These are phyloP conservation scores for Curvularia lunata DNA, from an alignment of 2,329 filamentous ascomycete genomes.

Conservation along the genomic window DNA sequence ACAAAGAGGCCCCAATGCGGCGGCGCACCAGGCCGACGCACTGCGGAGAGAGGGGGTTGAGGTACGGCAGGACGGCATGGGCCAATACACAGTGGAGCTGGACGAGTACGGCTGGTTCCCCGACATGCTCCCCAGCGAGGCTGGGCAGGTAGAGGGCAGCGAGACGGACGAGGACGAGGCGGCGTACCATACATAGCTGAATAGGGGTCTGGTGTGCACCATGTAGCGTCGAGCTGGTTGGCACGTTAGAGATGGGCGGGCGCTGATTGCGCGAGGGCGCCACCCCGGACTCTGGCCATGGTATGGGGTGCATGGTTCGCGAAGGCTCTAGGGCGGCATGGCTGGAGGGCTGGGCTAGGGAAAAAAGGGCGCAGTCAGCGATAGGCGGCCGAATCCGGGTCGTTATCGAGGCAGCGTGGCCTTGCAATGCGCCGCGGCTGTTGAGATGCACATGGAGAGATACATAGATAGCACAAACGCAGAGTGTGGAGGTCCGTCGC, in stretches of 20 bases:
- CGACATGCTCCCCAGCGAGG: slow-evolving; percentile 57
- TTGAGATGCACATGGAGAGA: slow-evolving; percentile 19
- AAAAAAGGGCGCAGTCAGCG: slow-evolving; percentile 18
- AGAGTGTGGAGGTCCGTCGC: slow-evolving; percentile 21
- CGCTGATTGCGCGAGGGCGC: slow-evolving; percentile 22
- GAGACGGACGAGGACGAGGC: slow-evolving; percentile 42
- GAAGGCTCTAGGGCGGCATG: background rate
- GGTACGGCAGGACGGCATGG: slow-evolving; percentile 54
- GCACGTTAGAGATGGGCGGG: slow-evolving; percentile 18
- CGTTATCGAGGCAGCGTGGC: slow-evolving; percentile 37
- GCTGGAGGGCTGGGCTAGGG: slow-evolving; percentile 9
- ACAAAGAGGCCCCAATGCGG: slow-evolving; percentile 54
- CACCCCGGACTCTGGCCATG: slow-evolving; percentile 1
- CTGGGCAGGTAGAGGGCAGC: slow-evolving; percentile 41
- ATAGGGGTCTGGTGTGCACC: slow-evolving; percentile 4
- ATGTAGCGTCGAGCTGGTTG: background rate
- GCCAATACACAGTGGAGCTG: slow-evolving; percentile 57
- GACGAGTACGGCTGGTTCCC: slow-evolving; percentile 60
- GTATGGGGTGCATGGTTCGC: slow-evolving; percentile 17
- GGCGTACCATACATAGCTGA: slow-evolving; percentile 38
- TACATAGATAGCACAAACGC: too few relatives aligned
- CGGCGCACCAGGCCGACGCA: slow-evolving; percentile 55
- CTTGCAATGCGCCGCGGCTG: slow-evolving; percentile 29
- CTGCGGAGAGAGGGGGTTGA: slow-evolving; percentile 57
- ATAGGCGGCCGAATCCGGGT: slow-evolving; percentile 35